Base-by-base conservation (phyloP, 2,329 filamentous ascomycete species). In the Macrophomina pseudophaseolina region DNA sequence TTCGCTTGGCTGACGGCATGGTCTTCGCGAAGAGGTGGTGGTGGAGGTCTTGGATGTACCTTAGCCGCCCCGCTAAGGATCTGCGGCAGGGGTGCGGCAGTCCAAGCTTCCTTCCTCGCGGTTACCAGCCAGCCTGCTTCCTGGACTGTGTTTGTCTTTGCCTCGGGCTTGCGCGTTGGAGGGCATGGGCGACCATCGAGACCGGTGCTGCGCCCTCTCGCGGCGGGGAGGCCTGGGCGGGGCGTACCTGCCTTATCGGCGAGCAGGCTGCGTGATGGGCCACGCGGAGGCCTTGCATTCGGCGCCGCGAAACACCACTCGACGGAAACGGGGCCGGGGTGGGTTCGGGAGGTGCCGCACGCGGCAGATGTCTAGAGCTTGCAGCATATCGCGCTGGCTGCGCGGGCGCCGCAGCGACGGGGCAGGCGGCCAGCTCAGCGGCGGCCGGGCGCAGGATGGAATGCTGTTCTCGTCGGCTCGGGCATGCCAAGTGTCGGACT, bases 171-270 rank as follows among this genome's bases (percentile, higher is more conserved):
- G 18, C 35, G 52, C n/a, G 28, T 6, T 53, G 35, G 7, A 23
- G 23, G 6, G 35, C 35, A 38, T 7, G 35, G 7, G 2, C 6
- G 35, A 4, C 35, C 11, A 38, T 4, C 35, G 35, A 38, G 2
- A 4, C 7, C 6, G 11, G 35, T 4, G 51, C 51, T 54, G 51
- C 51, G 51, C 51, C 51, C 38, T 54, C 33, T 1, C 32, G 7
- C 16, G 35, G 52, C 52, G 52, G 30, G 8, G 16, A 54, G 9
- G 52, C 6, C 53, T 23, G 11, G 30, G 40, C 56, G n/a, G 56
- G 56, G 56, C 56, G 56, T 60, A 60, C 56, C 56, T 60, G 56
- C 56, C 49, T 52, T 52, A 52, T 52, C 49, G 49, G 23, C 23
- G 2, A 23, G 40, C 54, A 44, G 38, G 54, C 38, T 59, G 54